Base-by-base conservation (phyloP, 352 stramenopile species). In the Globisporangium carolinianum region DNA sequence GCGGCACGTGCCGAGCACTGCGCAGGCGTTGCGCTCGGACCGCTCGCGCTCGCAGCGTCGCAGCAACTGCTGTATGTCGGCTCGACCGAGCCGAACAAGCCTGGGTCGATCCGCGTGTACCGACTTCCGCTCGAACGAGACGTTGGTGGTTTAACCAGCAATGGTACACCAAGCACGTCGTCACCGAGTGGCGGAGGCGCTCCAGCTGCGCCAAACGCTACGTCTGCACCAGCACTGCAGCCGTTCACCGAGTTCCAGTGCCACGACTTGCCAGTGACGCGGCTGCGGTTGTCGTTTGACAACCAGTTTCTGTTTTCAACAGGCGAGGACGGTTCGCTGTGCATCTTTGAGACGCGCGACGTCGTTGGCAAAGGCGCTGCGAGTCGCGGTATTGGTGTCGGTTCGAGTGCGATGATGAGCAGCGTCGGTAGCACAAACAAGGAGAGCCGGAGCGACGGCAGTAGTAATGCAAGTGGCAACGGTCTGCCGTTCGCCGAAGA, bases 221-320 rank as follows among this genome's bases (percentile, higher is more conserved):
- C 62, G 39, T 11, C 45, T 32, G 45, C 45, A 24, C 15, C 45
- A 18, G 14, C 61, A 7, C 47, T 49, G 8, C 69, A 71, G 67
- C 39, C 67, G 18, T 91, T 72, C 52, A 56, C 69, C 1, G 84
- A 94, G 51, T 91, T 87, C 37, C 81, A 91, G 62, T 91, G 84
- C 24, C 84, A 94, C 24, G 84, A 94, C 52, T 64, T 90, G 10
- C 78, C 81, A 3, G 80, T 94, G 15, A 87, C 84, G 38, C 66
- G 84, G 0, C 68, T 94, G 39, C 72, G 84, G 1, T 55, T 94
- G 37, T 94, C 84, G 10, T 87, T 82, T 53, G 91, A 98, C 65
- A 95, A 97, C 55, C 83, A 96, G 54, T 96, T 77, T 53, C 68
- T 98, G n/a, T 91, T 98, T 60, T 95, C 86, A n/a, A 83, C 85